Percentiles rank a stretch among this genome's conserved stretches.
Conservation (phyloP, 2,329 filamentous ascomycete species). For the Hymenoscyphus linearis region DNA sequence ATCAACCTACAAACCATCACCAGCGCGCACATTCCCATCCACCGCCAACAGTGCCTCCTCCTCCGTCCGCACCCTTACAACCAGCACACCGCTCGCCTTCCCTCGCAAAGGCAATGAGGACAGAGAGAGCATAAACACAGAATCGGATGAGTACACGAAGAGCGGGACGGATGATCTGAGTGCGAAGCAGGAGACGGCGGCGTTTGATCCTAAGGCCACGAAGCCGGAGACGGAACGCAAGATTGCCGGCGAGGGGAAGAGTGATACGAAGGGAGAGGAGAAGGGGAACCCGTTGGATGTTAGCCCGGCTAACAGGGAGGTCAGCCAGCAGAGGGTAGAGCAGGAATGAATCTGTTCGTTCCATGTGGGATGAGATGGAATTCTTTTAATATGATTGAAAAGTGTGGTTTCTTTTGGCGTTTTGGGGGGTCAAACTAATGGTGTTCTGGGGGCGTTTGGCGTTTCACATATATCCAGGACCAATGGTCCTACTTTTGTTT, state of each 20-base stretch:
- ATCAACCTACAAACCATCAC: not conserved
- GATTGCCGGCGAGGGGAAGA: constrained; percentile 33
- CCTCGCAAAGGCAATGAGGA: constrained; percentile 46
- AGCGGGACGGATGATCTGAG: constrained; percentile 58
- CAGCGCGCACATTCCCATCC: not conserved
- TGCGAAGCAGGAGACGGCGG: constrained; percentile 49
- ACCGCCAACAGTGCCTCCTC: not conserved
- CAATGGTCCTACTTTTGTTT: too few relatives aligned
- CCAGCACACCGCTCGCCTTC: not conserved
- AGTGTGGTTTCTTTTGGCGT: too few relatives aligned
- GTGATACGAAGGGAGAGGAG: constrained; percentile 20
- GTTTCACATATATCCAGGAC: too few relatives aligned
- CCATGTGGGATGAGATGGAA: constrained; percentile 29
- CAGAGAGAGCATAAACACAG: constrained; percentile 59
- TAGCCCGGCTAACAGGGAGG: constrained; percentile 54
- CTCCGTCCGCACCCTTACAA: not conserved
- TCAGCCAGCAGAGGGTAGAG: constrained; percentile 44
- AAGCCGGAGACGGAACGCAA: constrained; percentile 56
- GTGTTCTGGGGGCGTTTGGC: too few relatives aligned
- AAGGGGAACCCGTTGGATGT: constrained; percentile 48
- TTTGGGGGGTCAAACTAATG: too few relatives aligned
- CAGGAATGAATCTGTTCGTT: constrained; percentile 35
- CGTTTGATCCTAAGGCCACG: constrained; percentile 66
- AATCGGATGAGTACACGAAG: constrained; percentile 61
- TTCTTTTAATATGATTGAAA: not conserved